Percentiles rank a stretch among this genome's conserved stretches.
Conservation (phyloP, 225 moss, liverwort and hornwort genomes). For the Takakia lepidozioides region DNA sequence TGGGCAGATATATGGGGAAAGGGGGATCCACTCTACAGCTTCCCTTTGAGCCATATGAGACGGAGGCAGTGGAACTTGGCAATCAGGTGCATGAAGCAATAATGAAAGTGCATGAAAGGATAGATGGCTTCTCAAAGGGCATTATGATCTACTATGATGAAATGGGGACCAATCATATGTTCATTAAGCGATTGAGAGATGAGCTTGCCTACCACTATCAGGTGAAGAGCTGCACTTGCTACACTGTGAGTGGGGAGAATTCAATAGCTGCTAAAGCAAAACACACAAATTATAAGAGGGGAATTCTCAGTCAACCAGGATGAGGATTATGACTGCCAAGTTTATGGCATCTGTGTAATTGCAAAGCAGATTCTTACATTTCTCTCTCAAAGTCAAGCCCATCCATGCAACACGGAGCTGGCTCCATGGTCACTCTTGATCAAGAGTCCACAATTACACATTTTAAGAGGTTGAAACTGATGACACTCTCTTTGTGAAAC, state of each 20-base stretch:
- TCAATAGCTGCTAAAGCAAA: no score
- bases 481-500: background rate
- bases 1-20: constrained; percentile 44
- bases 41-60: constrained; percentile 54
- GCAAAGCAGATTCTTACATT: no score
- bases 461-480: constrained; percentile 1
- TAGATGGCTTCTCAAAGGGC: constrained; percentile 51
- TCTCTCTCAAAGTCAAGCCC: no score
- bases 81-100: constrained; percentile 37
- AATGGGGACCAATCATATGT: constrained; percentile 58
- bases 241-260: no score
- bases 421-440: no score
- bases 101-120: constrained; percentile 35
- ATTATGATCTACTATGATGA: constrained; percentile 41
- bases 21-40: constrained; percentile 48
- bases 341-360: no score
- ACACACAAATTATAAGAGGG: no score
- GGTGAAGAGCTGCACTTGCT: constrained; percentile 13
- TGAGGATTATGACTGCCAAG: no score
- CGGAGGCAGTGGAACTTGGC: constrained; percentile 28
- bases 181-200: constrained; percentile 73
- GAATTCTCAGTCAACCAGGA: no score
- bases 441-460: no score
- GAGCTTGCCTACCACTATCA: constrained; percentile 63
- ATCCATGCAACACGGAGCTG: no score